Percentiles rank a stretch among this genome's conserved stretches.
phyloP scores from a whole-genome alignment of 306 rosid genomes.

The Rosa chinensis region DNA sequence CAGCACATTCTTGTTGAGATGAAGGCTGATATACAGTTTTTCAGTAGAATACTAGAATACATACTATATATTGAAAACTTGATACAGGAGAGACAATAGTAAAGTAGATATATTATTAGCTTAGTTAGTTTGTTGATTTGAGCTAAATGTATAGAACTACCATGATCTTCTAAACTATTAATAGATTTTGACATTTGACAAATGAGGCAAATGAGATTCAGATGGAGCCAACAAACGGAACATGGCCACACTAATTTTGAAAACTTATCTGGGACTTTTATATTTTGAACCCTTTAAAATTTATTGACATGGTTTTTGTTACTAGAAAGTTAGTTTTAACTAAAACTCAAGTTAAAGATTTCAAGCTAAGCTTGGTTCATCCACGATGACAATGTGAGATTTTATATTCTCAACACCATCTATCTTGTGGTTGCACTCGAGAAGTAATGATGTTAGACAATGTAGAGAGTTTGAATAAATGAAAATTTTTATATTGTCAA shows the following conservation, averaged over 20 bases:
- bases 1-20: constrained; percentile 5
- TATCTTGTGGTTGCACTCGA: neutral
- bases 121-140: neutral
- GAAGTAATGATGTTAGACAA: neutral
- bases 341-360: neutral
- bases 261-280: neutral
- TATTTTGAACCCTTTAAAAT: neutral
- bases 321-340: neutral
- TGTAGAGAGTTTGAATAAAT: neutral
- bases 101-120: neutral
- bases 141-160: neutral
- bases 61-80: neutral
- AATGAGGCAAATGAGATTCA: neutral
- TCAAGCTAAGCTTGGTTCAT: neutral
- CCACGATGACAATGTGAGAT: neutral
- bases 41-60: neutral
- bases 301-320: neutral
- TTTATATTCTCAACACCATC: too few species aligned
- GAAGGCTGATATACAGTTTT: neutral
- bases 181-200: too few species aligned
- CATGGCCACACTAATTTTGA: neutral
- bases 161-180: neutral
- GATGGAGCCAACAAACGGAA: neutral
- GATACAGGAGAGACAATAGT: neutral
- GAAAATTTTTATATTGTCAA: neutral